Evolutionary conservation across 2,329 filamentous ascomycete species (phyloP).

Genomic region (Xylaria sp.): DNA sequence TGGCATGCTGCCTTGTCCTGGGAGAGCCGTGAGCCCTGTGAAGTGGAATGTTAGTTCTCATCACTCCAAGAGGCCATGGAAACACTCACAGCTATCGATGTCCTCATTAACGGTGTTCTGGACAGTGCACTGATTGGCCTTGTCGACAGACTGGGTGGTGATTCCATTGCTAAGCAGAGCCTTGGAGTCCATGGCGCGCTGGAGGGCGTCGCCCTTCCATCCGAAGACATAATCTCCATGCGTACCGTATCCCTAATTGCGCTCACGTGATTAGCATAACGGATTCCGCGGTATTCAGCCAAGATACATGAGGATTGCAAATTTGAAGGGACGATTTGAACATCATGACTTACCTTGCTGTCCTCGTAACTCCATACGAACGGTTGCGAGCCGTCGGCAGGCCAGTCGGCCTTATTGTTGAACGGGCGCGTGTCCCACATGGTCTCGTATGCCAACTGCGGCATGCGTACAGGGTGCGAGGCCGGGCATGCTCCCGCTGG

Average conservation of each 20-base stretch:
- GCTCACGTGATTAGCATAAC: too few species aligned
- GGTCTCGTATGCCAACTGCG: constrained; percentile 57
- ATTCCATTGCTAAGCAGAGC: constrained; percentile 49
- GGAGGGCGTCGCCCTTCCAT: constrained; percentile 45
- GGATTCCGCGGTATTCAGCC: not conserved
- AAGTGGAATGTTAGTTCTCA: constrained; percentile 31
- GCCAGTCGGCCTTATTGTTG: constrained; percentile 52
- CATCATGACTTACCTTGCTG: constrained; percentile 38
- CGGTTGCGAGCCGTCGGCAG: constrained; percentile 51
- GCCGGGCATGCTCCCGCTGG: constrained; percentile 51
- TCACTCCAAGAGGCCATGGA: constrained; percentile 21
- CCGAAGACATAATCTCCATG: constrained; percentile 44
- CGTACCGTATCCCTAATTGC: constrained; percentile 41
- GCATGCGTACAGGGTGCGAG: constrained; percentile 51
- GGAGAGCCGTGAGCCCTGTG: constrained; percentile 33
- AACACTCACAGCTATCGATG: constrained; percentile 48
- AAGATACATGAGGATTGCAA: constrained; percentile 14
- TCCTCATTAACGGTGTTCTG: constrained; percentile 44
- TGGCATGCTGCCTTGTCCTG: constrained; percentile 32
- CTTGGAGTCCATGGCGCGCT: constrained; percentile 46
- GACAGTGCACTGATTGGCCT: constrained; percentile 45
- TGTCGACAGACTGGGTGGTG: constrained; percentile 44
- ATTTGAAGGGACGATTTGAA: constrained; percentile 13
- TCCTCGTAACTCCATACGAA: constrained; percentile 51
- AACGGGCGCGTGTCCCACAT: constrained; percentile 56